Evolutionary conservation across 371 early-diverging fungal species (phyloP).

Genomic region (Capniomyces stellatus): DNA sequence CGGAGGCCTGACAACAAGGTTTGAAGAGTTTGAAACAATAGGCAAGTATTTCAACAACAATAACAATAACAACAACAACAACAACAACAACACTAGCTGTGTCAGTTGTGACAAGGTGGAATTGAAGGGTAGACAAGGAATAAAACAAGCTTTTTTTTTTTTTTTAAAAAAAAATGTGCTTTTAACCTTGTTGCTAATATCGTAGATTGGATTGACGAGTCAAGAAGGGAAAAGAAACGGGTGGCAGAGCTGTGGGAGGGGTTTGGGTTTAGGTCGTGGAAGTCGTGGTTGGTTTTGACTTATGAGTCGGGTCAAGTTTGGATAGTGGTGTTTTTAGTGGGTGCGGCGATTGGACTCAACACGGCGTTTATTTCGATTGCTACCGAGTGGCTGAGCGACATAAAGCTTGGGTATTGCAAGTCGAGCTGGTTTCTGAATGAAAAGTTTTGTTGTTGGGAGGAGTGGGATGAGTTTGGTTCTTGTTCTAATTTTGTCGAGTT

Average conservation of each 20-base stretch:
- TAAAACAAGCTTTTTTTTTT: not conserved
- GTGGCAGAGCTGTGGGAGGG: not conserved
- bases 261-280: not conserved
- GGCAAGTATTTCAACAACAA: not conserved
- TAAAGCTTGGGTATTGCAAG: slow-evolving; percentile 71
- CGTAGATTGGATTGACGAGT: slow-evolving; percentile 2
- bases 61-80: no score
- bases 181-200: no score
- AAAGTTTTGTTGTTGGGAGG: slow-evolving; percentile 90
- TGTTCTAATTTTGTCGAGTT: slow-evolving; percentile 36
- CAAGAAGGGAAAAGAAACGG: not conserved
- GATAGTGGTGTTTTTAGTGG: slow-evolving; percentile 65
- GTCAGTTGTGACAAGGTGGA: no score
- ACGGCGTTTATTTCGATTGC: slow-evolving; percentile 76
- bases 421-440: slow-evolving; percentile 84
- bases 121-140: not conserved
- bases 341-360: slow-evolving; percentile 58
- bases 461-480: slow-evolving; percentile 28
- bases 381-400: slow-evolving; percentile 69
- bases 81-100: no score
- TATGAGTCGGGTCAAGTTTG: slow-evolving; percentile 73
- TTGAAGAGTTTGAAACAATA: slow-evolving; percentile 5
- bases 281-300: slow-evolving; percentile 24
- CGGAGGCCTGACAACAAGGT: not conserved
- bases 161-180: not conserved